These are phyloP conservation scores for Coniochaeta sp. DNA, from an alignment of 2,329 filamentous ascomycete species.

Conservation along the genomic window DNA sequence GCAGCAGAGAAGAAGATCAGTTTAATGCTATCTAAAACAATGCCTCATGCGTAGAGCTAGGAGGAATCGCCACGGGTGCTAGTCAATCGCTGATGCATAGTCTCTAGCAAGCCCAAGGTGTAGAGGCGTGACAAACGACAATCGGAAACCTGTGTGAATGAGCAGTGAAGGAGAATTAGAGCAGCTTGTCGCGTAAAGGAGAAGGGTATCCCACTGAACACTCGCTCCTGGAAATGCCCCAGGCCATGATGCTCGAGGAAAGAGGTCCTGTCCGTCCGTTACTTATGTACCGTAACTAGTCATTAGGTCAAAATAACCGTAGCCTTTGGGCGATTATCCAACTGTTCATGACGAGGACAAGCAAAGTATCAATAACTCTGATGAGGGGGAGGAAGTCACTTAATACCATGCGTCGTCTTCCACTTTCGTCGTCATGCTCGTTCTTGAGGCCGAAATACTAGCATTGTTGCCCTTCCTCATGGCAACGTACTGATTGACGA, in stretches of 20 bases:
- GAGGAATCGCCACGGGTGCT: no score
- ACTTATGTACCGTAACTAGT: no score
- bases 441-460: slow-evolving; percentile 9
- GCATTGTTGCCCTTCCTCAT: slow-evolving; percentile 10
- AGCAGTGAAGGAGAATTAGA: not conserved
- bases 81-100: no score
- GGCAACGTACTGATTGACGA: slow-evolving; percentile 16
- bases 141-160: no score
- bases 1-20: not conserved
- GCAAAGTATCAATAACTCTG: not conserved
- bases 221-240: not conserved
- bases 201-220: not conserved
- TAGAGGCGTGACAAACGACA: not conserved
- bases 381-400: not conserved
- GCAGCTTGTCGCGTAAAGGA: not conserved
- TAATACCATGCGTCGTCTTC: slow-evolving; percentile 2
- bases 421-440: not conserved
- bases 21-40: not conserved
- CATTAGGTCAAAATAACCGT: no score
- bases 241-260: not conserved
- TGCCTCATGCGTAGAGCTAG: not conserved
- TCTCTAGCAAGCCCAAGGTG: not conserved
- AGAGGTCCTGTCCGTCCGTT: no score
- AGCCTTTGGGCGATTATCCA: no score
- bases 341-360: not conserved